Percentiles rank a stretch among this genome's conserved stretches.
Evolutionary conservation across 257 asterid genomes (phyloP).

Genomic region (Pogostemon cablin): DNA sequence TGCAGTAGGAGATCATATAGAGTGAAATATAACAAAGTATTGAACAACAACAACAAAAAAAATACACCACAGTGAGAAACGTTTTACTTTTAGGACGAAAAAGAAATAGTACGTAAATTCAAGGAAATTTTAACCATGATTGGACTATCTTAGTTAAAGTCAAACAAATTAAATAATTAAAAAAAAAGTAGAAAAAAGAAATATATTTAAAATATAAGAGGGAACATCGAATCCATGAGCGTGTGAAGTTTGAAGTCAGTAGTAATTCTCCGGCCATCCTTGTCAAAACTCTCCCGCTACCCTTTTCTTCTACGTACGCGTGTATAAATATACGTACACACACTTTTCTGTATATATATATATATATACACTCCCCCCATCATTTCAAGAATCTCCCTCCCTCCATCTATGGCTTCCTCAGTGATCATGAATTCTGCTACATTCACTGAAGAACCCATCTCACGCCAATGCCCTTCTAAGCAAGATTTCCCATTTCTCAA

Average conservation of each 20-base stretch:
- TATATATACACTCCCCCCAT: background rate
- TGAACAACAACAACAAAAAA: background rate
- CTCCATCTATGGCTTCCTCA: slow-evolving; percentile 38
- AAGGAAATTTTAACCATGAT: background rate
- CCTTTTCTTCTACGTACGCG: slow-evolving; percentile 14
- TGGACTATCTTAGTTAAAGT: background rate
- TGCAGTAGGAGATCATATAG: no score
- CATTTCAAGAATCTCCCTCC: background rate
- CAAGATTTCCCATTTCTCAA: slow-evolving; percentile 21
- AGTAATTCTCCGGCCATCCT: slow-evolving; percentile 27
- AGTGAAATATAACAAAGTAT: background rate
- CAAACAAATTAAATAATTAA: background rate
- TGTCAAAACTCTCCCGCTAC: slow-evolving; percentile 16
- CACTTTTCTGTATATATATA: no score
- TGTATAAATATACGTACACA: background rate
- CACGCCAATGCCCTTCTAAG: background rate
- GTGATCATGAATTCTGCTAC: slow-evolving; percentile 30
- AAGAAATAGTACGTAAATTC: background rate
- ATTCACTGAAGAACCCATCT: slow-evolving; percentile 21
- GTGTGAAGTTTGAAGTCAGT: slow-evolving; percentile 33
- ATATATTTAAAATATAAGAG: background rate
- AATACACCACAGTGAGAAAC: background rate
- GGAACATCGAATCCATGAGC: slow-evolving; percentile 12
- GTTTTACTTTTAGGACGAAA: background rate
- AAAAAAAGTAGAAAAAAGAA: background rate